These are phyloP conservation scores for Prunus yedoensis DNA, from an alignment of 331 rosid genomes.

Conservation along the genomic window DNA sequence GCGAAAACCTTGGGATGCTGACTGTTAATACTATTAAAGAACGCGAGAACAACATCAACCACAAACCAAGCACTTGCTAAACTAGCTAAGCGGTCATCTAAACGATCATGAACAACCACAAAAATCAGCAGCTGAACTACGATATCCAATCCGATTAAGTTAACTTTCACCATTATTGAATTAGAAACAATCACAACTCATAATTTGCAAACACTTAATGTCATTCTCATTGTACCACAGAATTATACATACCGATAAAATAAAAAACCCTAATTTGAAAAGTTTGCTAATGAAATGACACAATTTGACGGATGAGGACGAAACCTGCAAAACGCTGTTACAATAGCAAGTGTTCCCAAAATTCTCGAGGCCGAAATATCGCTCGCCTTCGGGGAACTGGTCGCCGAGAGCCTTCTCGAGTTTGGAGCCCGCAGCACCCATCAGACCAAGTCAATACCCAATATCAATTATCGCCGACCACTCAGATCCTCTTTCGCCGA, in stretches of 20 bases:
- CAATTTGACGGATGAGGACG: background rate
- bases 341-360: conserved; percentile 99
- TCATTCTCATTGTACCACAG: background rate
- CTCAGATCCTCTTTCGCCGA: conserved; percentile 47
- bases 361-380: conserved; percentile 96
- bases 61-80: background rate
- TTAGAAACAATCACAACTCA: background rate
- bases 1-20: background rate
- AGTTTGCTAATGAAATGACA: background rate
- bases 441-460: conserved; percentile 35
- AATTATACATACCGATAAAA: background rate
- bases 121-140: background rate
- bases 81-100: background rate
- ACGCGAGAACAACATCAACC: background rate
- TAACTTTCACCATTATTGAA: background rate
- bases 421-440: conserved; percentile 99
- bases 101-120: background rate
- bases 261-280: conserved; percentile 21
- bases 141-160: background rate
- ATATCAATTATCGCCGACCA: conserved; percentile 25
- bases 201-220: background rate
- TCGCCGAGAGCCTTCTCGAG: conserved; percentile 99
- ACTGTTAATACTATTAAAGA: background rate
- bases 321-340: conserved; percentile 98
- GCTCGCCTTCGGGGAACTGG: conserved; percentile 99